Base-by-base conservation (phyloP, 495 filamentous ascomycete genomes). In the Penicillium cinerascens region DNA sequence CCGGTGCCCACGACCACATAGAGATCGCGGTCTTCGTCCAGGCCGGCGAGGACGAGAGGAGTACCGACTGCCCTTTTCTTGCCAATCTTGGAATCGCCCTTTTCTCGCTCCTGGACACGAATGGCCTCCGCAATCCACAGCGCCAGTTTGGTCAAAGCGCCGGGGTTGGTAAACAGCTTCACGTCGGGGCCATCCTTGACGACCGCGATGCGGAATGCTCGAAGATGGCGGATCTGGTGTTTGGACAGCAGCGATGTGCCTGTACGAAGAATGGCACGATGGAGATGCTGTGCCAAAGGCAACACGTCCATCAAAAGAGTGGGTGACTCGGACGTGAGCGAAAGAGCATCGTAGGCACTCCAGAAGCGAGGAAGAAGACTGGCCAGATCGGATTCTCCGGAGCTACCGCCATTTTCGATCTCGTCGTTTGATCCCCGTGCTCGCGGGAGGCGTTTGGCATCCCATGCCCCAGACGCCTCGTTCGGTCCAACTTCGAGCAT, bases 171-270 rank as follows among this genome's bases (percentile, higher is more conserved):
- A 69, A 98, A 98, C 8, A 96, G 79, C 37, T 80, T 70, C 6
- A 95, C 87, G 60, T 97, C 93, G 0, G 92, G 89, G 1, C 92
- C 89, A 63, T 97, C 93, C 62, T 95, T 95, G 58, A 98, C 92
- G 23, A 98, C 87, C 9, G 88, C 91, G 76, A 98, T 92, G 35
- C 93, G 88, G 70, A 97, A 98, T 6, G 91, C 87, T 6, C 87
- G 83, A 29, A 98, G 76, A 66, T 95, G 89, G 11, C 88, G 85
- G 56, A 98, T 96, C 64, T 96, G 93, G 37, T 87, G 86, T 70
- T 98, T 98, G 38, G 91, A 87, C 23, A 98, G 84, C 10, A 98
- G 74, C 1, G 89, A 84, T 4, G 91, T 92, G 33, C 95, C 93
- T 0, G 93, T 96, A 29, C 91, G 87, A 38, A 97, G 87, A 60